phyloP scores from a whole-genome alignment of 495 filamentous ascomycete species.

The Cudoniella acicularis region DNA sequence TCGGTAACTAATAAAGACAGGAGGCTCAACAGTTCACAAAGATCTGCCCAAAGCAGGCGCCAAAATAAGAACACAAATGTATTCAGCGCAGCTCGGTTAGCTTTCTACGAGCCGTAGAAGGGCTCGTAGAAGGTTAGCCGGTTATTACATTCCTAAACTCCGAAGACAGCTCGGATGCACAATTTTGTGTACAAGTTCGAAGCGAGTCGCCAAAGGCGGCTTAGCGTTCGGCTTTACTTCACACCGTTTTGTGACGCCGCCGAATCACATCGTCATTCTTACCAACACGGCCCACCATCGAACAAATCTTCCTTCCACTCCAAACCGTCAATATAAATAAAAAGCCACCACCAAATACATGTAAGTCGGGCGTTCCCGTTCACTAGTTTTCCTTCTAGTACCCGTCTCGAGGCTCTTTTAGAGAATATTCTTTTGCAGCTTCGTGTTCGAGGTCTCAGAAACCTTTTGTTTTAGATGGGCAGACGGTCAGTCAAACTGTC shows the following conservation, averaged over 20 bases:
- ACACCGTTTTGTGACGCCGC: neutral
- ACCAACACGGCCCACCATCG: neutral
- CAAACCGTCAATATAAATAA: neutral
- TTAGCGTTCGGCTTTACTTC: neutral
- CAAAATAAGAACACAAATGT: too few species aligned
- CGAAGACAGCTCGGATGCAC: neutral
- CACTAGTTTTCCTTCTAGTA: neutral
- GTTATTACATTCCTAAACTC: neutral
- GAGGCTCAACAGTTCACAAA: too few species aligned
- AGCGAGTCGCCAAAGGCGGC: neutral
- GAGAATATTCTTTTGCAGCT: neutral
- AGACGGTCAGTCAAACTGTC: too few species aligned
- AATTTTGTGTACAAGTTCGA: neutral
- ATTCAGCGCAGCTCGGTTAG: too few species aligned
- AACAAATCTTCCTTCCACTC: neutral
- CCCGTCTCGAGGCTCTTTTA: neutral
- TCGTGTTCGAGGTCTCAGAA: neutral
- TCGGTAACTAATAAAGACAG: too few species aligned
- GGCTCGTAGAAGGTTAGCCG: neutral
- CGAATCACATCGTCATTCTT: neutral
- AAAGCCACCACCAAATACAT: neutral
- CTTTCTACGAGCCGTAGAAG: neutral
- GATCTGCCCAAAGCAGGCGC: too few species aligned
- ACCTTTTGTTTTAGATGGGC: neutral
- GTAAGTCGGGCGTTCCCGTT: neutral